Conservation (phyloP, 257 asterid genomes). For the Verbascum thapsus region DNA sequence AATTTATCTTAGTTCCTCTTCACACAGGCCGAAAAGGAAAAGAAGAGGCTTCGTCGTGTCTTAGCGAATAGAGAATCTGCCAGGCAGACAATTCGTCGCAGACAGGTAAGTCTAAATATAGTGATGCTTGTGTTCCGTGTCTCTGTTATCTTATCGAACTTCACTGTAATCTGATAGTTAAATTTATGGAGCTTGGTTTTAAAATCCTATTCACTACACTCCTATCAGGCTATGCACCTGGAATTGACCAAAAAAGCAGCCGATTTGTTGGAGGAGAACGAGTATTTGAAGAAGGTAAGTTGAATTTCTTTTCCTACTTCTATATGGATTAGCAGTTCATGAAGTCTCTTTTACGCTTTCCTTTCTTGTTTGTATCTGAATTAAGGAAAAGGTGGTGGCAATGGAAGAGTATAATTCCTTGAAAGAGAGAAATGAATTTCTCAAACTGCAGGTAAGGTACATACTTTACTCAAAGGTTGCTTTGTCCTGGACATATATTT, state of each 20-base stretch:
- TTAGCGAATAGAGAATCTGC: conserved; percentile 62
- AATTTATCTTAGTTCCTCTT: background rate
- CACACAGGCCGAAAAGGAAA: conserved; percentile 50
- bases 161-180: background rate
- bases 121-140: background rate
- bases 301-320: background rate
- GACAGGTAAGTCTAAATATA: conserved; percentile 44
- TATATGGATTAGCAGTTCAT: background rate
- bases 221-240: conserved; percentile 47
- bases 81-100: conserved; percentile 54
- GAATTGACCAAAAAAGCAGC: conserved; percentile 46
- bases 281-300: conserved; percentile 48
- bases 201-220: background rate
- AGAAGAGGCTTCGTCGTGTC: conserved; percentile 36
- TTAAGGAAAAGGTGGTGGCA: conserved; percentile 49
- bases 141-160: background rate
- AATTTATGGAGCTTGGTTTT: background rate
- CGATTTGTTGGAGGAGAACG: conserved; percentile 47
- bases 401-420: conserved; percentile 35
- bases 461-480: background rate
- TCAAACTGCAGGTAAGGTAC: conserved; percentile 40
- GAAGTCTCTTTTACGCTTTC: background rate
- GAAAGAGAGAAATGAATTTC: conserved; percentile 36
- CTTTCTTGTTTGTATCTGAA: background rate
- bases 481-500: background rate